Conservation (phyloP, 31 red algal genomes). For the Porphyra umbilicalis region DNA sequence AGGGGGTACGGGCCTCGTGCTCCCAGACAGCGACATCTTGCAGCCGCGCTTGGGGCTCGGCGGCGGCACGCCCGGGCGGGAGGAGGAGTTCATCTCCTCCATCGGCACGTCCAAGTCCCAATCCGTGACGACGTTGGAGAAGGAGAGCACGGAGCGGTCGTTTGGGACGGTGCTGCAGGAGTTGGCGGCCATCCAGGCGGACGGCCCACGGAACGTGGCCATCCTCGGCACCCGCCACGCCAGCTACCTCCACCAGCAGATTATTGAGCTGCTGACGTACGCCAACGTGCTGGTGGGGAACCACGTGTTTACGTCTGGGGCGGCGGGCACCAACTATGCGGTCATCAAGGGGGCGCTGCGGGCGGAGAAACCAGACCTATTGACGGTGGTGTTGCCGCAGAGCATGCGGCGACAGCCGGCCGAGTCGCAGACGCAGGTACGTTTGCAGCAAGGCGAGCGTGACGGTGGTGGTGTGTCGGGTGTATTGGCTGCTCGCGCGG, state of each 20-base stretch:
- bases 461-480: too few species aligned
- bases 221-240: conserved; percentile 94
- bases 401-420: conserved; percentile 72
- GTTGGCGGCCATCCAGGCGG: conserved; percentile 87
- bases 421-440: conserved; percentile 82
- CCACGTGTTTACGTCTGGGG: conserved; percentile 96
- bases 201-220: conserved; percentile 83
- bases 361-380: conserved; percentile 86
- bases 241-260: conserved; percentile 93
- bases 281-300: conserved; percentile 99
- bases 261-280: conserved; percentile 96
- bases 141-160: conserved; percentile 48
- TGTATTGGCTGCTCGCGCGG: too few species aligned
- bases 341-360: conserved; percentile 95
- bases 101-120: neutral
- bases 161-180: conserved; percentile 98
- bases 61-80: too few species aligned
- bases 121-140: conserved; percentile 60
- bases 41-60: too few species aligned
- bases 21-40: too few species aligned
- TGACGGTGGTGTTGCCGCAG: conserved; percentile 97
- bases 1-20: too few species aligned
- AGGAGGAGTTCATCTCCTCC: neutral
- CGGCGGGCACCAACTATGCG: conserved; percentile 90
- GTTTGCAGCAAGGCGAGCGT: conserved; percentile 11